phyloP scores from a whole-genome alignment of 148 eudicot species.

The Rhododendron kiyosumense region DNA sequence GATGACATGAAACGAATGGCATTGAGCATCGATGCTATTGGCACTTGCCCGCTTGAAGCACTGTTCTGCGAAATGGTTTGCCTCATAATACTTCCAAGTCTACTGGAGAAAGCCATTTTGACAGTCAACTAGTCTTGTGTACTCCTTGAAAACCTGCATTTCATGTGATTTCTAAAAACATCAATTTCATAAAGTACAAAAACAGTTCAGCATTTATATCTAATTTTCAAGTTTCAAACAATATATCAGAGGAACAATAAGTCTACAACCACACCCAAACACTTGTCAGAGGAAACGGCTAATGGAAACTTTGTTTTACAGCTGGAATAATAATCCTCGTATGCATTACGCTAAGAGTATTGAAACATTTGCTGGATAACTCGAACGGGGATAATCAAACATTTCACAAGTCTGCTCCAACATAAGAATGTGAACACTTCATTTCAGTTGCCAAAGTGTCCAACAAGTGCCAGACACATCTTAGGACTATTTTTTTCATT shows the following conservation, averaged over 20 bases:
- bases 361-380: background rate
- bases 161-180: background rate
- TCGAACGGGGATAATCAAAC: background rate
- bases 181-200: no score
- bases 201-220: no score
- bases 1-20: slow-evolving; percentile 64
- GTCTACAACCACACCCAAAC: no score
- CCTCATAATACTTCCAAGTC: slow-evolving; percentile 52
- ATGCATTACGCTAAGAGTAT: background rate
- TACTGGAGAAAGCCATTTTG: slow-evolving; percentile 63
- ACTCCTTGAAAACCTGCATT: slow-evolving; percentile 11
- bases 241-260: no score
- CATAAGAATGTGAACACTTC: background rate
- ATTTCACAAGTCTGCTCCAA: background rate
- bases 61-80: slow-evolving; percentile 35
- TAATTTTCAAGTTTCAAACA: no score
- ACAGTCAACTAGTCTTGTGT: background rate
- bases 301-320: no score
- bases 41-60: slow-evolving; percentile 17
- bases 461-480: background rate
- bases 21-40: slow-evolving; percentile 44
- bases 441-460: background rate
- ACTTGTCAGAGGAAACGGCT: no score
- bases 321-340: no score
- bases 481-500: no score